Base-by-base conservation (phyloP, 495 filamentous ascomycete species). In the Lineolata rhizophorae region DNA sequence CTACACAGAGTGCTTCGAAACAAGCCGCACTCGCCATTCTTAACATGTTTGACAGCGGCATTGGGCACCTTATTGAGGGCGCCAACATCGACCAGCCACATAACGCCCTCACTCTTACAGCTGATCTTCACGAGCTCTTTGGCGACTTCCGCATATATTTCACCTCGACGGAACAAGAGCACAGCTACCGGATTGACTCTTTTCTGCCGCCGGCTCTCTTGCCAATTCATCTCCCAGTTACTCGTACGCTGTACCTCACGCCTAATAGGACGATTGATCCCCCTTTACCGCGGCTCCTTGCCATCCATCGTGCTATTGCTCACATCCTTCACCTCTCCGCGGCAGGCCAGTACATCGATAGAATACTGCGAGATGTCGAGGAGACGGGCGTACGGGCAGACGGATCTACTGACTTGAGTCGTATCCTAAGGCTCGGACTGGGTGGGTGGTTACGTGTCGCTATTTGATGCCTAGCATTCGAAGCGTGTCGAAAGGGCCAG, bases 331-430 rank as follows among this genome's bases (percentile, higher is more conserved):
- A 49, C 21, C 39, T 54, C 16, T 50, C 49, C 19, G 53, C 41
- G 31, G 51, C 50, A 2, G 48, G 48, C 16, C 42, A 40, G 17
- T 54, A 56, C 40, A 49, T 54, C 28, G 46, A 53, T 14, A 35
- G 30, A 17, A 40, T 53, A 13, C 44, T 52, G 36, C 40, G 42
- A 8, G 51, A 52, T 29, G 31, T 50, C 21, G 47, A 51, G 27
- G 36, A 50, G 22, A n/a, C n/a, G n/a, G n/a, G n/a, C n/a, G n/a
- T n/a, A n/a, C n/a, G n/a, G n/a, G n/a, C n/a, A n/a, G n/a, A n/a
- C n/a, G n/a, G n/a, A n/a, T n/a, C n/a, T n/a, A n/a, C n/a, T n/a
- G n/a, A n/a, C n/a, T n/a, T n/a, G n/a, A n/a, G n/a, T n/a, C n/a
- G n/a, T n/a, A n/a, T n/a, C n/a, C n/a, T n/a, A n/a, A n/a, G n/a